Base-by-base conservation (phyloP, 306 rosid genomes). In the Mimosa bimucronata region DNA sequence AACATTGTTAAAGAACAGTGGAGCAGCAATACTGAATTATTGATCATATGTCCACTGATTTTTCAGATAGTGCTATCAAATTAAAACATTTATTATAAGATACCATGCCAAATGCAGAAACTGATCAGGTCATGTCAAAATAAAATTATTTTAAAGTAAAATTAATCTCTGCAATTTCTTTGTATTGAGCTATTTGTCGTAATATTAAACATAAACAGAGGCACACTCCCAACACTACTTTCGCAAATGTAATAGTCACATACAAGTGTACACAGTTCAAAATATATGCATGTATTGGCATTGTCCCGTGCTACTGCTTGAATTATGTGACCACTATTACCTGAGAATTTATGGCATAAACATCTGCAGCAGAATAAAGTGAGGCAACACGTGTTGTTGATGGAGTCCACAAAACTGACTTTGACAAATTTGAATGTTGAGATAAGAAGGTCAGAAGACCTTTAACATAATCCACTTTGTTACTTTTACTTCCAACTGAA, bases 401-500 rank as follows among this genome's bases (percentile, higher is more conserved):
- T 4, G 94, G 93, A 79, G 92, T 91, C 97, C 98, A 94, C 69
- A 94, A 65, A 82, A 94, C 97, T 9, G 89, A 82, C 84, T 86
- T 88, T 38, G 98, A 94, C 88, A 91, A 78, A 85, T 91, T 87
- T 67, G 94, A 86, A 84, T 94, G 89, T 71, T 76, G 88, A 71
- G 87, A 58, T 73, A 91, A 73, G 79, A 85, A 89, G n/a, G 72
- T 83, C 42, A 90, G 50, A 67, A 94, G 81, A 55, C 87, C 87
- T 82, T 88, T 92, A 66, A 92, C 97, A 82, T 94, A 94, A 44
- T 74, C 80, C 78, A 89, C 94, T 88, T 94, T 92, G 79, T 91
- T 94, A 86, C 97, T 94, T 93, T 94, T 94, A 30, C 97, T 92
- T 82, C 98, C 97, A 71, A 94, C 94, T 52, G 98, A 94, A 68